Evolutionary conservation across 2,329 filamentous ascomycete species (phyloP), one percentile per base, ranked within the genome.

Genomic region (Aaosphaeria arxii): DNA sequence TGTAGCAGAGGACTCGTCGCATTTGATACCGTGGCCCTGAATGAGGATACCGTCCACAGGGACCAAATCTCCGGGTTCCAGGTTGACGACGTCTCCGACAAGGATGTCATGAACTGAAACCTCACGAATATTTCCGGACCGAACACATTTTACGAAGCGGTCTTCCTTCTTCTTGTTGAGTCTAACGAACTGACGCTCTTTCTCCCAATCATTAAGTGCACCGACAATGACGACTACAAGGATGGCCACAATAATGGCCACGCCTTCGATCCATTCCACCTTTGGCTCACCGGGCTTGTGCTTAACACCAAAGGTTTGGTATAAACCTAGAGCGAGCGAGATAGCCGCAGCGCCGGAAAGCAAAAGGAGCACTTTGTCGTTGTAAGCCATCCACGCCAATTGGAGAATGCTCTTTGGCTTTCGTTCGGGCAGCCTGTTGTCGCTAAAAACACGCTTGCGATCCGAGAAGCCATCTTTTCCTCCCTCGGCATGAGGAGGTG

Each of bases 151-250:
- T 57, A 92, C 83, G 43, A 80, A 74, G 31, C 88, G 80, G 61
- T 90, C 85, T 43, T 90, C 84, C 67, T 91, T 91, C 63, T 89
- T 89, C 66, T 83, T 83, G 70, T 91, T 91, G 50, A 91, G 74
- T 66, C 89, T 89, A 36, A 88, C 85, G 59, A 91, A 91, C 60
- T 89, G 86, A 41, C 85, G 80, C 65, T 91, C 88, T 68, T 91
- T 91, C 61, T 91, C 88, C 79, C 84, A 91, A 63, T 91, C 88
- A 55, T 90, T 91, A 32, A 85, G 73, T n/a, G 88, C 87, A 51
- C 87, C 88, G 17, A 89, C 88, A 17, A 87, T 69, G 4, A 91
- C 85, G 42, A 91, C 88, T 53, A 91, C 85, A 11, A 86, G 64
- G 51, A 91, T 89, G 44, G 88, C 88, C 24, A 86, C 80, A 40